A percentile compares a stretch with the other conserved stretches of the same genome.
phyloP scores from a whole-genome alignment of 768 basidiomycete genomes.

The Suillus placidus region DNA sequence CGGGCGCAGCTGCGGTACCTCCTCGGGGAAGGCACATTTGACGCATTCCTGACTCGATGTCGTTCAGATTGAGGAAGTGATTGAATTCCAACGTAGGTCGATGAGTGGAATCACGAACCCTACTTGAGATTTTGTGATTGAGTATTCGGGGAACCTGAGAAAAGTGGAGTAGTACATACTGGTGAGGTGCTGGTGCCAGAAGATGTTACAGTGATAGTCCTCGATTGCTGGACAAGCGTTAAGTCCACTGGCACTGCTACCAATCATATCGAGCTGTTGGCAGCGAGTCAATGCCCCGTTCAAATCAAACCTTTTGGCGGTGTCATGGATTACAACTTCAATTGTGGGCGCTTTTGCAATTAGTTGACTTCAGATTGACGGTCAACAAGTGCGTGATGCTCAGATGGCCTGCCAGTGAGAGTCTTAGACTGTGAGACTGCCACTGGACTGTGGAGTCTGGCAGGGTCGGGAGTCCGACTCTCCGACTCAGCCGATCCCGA shows the following conservation, averaged over 20 bases:
- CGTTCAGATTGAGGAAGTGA: background rate
- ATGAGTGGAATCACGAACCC: background rate
- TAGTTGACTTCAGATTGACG: background rate
- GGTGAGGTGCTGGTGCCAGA: no score
- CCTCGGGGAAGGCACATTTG: constrained; percentile 35
- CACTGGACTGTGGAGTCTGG: no score
- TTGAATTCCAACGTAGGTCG: background rate
- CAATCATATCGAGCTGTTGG: background rate
- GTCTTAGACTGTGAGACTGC: no score
- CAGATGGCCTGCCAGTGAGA: no score
- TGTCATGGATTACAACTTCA: background rate
- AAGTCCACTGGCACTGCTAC: background rate
- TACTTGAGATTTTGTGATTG: no score
- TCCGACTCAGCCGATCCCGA: no score
- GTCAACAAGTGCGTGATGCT: background rate
- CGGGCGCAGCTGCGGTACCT: constrained; percentile 34
- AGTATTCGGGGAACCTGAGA: background rate
- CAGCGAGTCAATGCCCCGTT: no score
- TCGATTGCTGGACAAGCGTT: background rate
- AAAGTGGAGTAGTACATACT: background rate
- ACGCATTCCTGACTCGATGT: constrained; percentile 15
- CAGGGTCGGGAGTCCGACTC: no score
- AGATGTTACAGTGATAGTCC: background rate
- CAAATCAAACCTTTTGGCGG: no score
- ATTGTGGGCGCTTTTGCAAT: background rate